Percentiles rank a stretch among this genome's conserved stretches.
These are phyloP conservation scores for Penicillium polonicum DNA, from an alignment of 2,329 filamentous ascomycete genomes.

Conservation along the genomic window DNA sequence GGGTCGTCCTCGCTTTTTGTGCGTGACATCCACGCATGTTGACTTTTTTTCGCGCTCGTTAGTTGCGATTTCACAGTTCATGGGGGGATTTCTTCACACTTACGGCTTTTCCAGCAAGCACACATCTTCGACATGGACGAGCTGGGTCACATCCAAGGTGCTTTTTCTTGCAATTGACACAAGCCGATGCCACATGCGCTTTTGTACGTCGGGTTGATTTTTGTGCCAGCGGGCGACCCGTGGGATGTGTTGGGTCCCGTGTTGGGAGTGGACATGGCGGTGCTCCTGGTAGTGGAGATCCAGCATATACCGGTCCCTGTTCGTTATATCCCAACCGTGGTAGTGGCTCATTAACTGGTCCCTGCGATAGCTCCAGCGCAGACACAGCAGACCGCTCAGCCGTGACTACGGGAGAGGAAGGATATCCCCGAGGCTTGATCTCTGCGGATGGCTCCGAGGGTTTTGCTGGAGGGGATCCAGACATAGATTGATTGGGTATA, in stretches of 20 bases:
- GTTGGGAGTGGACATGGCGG: slow-evolving; percentile 28
- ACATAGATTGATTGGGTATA: slow-evolving; percentile 45
- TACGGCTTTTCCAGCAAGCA: slow-evolving; percentile 48
- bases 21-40: slow-evolving; percentile 47
- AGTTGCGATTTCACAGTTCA: background rate
- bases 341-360: slow-evolving; percentile 21
- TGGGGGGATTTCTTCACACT: slow-evolving; percentile 17
- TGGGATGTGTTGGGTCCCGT: slow-evolving; percentile 23
- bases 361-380: slow-evolving; percentile 17
- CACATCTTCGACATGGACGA: slow-evolving; percentile 47
- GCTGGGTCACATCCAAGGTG: slow-evolving; percentile 48
- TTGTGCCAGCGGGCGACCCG: slow-evolving; percentile 32
- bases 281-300: slow-evolving; percentile 17
- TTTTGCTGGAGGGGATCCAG: slow-evolving; percentile 41
- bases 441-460: slow-evolving; percentile 40
- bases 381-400: slow-evolving; percentile 15
- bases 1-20: slow-evolving; percentile 48
- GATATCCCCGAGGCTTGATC: slow-evolving; percentile 33
- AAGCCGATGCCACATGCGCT: slow-evolving; percentile 49
- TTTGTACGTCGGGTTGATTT: slow-evolving; percentile 47
- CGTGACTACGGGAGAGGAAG: slow-evolving; percentile 19
- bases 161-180: slow-evolving; percentile 51
- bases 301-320: slow-evolving; percentile 14
- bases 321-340: slow-evolving; percentile 22
- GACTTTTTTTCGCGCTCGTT: slow-evolving; percentile 30